These are phyloP conservation scores for Diaporthe longicolla DNA, from an alignment of 2,329 filamentous ascomycete genomes.

Conservation along the genomic window DNA sequence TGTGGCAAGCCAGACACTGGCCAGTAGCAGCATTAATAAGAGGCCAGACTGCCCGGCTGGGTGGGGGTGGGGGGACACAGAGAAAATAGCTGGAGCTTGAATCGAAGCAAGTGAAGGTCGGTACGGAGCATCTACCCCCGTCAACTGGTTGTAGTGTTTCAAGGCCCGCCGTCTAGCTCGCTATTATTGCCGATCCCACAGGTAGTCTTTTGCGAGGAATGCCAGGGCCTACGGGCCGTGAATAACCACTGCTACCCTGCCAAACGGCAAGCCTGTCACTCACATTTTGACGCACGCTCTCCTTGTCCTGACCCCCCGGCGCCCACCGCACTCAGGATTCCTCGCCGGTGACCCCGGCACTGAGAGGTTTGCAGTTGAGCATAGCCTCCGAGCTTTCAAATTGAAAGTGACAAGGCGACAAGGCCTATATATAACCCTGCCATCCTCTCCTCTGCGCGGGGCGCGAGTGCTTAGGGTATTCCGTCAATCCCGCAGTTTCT, in stretches of 20 bases:
- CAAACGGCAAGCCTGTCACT: background rate
- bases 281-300: background rate
- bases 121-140: background rate
- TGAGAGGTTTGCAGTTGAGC: background rate
- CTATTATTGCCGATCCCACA: background rate
- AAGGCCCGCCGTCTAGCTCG: background rate
- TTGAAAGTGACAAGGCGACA: background rate
- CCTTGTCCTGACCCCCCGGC: no score
- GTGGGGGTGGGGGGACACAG: background rate
- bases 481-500: no score
- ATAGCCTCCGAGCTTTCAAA: background rate
- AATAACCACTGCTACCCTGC: background rate
- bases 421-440: background rate
- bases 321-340: background rate
- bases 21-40: background rate
- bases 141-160: conserved; percentile 2
- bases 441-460: no score
- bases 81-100: background rate
- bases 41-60: background rate
- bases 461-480: no score
- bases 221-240: background rate
- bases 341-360: no score
- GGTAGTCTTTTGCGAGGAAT: conserved; percentile 3
- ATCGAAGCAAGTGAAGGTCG: background rate
- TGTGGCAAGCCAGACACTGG: background rate